Evolutionary conservation across 2,329 filamentous ascomycete species (phyloP).

Genomic region (Pseudocercospora pini-densiflorae): DNA sequence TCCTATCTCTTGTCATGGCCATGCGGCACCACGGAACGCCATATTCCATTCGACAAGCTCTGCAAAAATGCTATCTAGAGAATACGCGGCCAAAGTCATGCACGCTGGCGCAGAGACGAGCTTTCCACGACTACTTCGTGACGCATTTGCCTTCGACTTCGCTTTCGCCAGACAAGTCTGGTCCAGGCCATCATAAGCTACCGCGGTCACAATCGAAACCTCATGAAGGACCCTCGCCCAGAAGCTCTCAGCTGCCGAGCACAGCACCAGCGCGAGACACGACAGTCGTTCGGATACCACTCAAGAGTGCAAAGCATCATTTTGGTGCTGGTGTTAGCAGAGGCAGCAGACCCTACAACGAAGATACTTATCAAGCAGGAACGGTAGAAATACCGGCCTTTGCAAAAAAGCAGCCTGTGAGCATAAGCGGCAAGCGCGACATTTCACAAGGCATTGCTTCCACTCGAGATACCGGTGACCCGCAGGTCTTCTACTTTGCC

Average conservation of each 20-base stretch:
- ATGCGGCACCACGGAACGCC: conserved; percentile 38
- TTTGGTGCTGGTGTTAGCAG: conserved; percentile 81
- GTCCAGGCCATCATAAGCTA: conserved; percentile 73
- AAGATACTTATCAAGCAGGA: conserved; percentile 92
- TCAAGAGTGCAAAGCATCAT: conserved; percentile 94
- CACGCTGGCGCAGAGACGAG: conserved; percentile 35
- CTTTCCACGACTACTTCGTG: conserved; percentile 96
- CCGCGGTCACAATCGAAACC: conserved; percentile 84
- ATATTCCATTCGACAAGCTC: conserved; percentile 36
- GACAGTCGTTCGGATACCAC: conserved; percentile 91
- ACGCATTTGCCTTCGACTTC: conserved; percentile 94
- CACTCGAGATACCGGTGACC: conserved; percentile 81
- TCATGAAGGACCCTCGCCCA: conserved; percentile 56
- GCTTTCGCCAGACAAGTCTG: conserved; percentile 73
- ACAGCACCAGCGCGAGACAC: conserved; percentile 66
- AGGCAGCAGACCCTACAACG: conserved; percentile 85
- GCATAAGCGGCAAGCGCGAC: conserved; percentile 51
- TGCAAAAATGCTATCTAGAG: conserved; percentile 24
- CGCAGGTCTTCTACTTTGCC: conserved; percentile 96
- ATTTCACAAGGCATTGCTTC: conserved; percentile 54
- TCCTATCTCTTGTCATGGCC: conserved; percentile 12
- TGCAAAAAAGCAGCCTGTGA: conserved; percentile 77
- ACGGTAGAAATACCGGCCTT: conserved; percentile 94
- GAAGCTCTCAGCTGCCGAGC: conserved; percentile 37
- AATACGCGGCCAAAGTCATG: background rate